Conservation (phyloP, 1,139 yeast species). For the Lodderomyces parapsilosis region DNA sequence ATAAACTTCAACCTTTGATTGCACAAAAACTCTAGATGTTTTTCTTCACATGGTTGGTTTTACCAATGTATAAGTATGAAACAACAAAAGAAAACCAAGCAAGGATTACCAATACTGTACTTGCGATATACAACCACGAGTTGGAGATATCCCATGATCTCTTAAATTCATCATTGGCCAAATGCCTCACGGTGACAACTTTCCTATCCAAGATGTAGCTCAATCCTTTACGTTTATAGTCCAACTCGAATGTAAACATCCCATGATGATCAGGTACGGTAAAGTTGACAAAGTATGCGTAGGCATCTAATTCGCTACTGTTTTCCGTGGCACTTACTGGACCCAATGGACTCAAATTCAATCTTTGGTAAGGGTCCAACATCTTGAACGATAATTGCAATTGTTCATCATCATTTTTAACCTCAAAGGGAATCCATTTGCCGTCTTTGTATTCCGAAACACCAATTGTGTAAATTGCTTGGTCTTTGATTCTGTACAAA, state of each 20-base stretch:
- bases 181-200: constrained; percentile 85
- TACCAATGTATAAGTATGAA: constrained; percentile 55
- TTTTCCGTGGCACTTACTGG: constrained; percentile 38
- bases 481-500: constrained; percentile 71
- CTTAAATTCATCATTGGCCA: constrained; percentile 93
- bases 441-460: constrained; percentile 62
- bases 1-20: not conserved
- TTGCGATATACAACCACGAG: constrained; percentile 85
- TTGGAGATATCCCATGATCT: constrained; percentile 92
- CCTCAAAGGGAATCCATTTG: constrained; percentile 67
- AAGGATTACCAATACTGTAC: constrained; percentile 65
- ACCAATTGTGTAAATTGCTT: constrained; percentile 62
- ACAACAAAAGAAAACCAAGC: constrained; percentile 78
- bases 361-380: constrained; percentile 93
- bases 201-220: constrained; percentile 63
- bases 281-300: constrained; percentile 46
- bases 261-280: constrained; percentile 95
- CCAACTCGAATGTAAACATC: constrained; percentile 81
- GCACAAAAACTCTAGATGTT: constrained; percentile 19
- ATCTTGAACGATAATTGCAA: constrained; percentile 83
- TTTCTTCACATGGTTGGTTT: constrained; percentile 30
- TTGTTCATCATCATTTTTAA: constrained; percentile 46
- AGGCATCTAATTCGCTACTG: constrained; percentile 30
- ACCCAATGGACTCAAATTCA: constrained; percentile 53
- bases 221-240: constrained; percentile 79